Base-by-base conservation (phyloP, 2,329 filamentous ascomycete genomes). In the Ustulina deusta region DNA sequence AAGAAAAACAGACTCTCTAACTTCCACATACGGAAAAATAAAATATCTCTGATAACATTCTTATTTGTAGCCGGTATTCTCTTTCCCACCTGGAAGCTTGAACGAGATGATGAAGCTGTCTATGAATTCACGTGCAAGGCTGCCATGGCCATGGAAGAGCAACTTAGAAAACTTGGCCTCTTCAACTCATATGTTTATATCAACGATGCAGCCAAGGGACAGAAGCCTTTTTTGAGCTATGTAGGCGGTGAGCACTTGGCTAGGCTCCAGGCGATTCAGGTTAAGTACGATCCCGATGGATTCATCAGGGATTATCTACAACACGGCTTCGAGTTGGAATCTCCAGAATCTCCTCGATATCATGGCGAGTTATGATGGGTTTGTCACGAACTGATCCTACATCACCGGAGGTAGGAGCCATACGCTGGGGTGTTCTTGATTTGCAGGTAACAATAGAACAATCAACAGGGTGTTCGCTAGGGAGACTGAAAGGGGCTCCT, bases 1-100 rank as follows among this genome's bases (percentile, higher is more conserved):
- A 4, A 49, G 61, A 6, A 17, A 25, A 20, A 17, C 22, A 4
- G 25, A 3, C n/a, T n/a, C 34, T 40, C 34, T 36, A 36, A 36
- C 11, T 36, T 36, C 34, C n/a, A n/a, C 34, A 11, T 36, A 36
- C 34, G 34, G 34, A 36, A 36, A 11, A 36, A 36, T 36, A 11
- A 11, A 52, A 51, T n/a, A 40, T 27, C 54, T 29, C 17, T 25
- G 34, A 22, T 58, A 44, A 42, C 55, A 42, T 29, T 15, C 25
- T 38, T 15, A 20, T 27, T 56, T 25, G 17, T 38, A 61, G 57
- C 57, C 17, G 29, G 17, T 17, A 40, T 61, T 25, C 44, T 63
- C 34, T 22, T 55, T 22, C 20, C 38, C 11, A 63, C 38, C 5
- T 63, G 60, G 60, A 42, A 46, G 38, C 7, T 17, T 27, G 34